Percentiles rank a stretch among this genome's conserved stretches.
phyloP scores from a whole-genome alignment of 2,329 filamentous ascomycete species.

The Alternaria metachromatica region DNA sequence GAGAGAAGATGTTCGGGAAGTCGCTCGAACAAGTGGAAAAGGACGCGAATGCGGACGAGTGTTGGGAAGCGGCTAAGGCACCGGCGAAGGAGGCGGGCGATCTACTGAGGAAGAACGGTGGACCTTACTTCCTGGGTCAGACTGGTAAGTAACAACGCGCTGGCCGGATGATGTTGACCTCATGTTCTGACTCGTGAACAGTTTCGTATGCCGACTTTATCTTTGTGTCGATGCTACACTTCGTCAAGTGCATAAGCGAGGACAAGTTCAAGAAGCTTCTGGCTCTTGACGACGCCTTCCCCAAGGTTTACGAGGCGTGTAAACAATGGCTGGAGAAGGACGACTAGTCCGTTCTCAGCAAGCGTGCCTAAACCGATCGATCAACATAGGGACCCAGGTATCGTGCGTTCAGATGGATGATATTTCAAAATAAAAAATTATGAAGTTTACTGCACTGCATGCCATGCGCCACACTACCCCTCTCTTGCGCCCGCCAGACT shows the following conservation, averaged over 20 bases:
- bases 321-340: constrained; percentile 51
- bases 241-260: constrained; percentile 47
- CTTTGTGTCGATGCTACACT: constrained; percentile 59
- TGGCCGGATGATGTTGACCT: not conserved
- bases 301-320: constrained; percentile 49
- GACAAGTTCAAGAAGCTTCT: constrained; percentile 50
- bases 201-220: constrained; percentile 58
- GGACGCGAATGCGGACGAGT: constrained; percentile 58
- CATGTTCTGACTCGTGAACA: constrained; percentile 9
- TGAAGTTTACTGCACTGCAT: not conserved
- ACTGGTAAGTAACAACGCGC: constrained; percentile 49
- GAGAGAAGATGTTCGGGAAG: constrained; percentile 60
- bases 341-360: constrained; percentile 23
- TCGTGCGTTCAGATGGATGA: not conserved
- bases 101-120: constrained; percentile 62
- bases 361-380: not conserved
- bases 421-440: not conserved
- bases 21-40: constrained; percentile 58
- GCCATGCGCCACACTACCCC: not conserved
- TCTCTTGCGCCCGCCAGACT: not conserved
- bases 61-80: constrained; percentile 57
- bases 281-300: constrained; percentile 48
- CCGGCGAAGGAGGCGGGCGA: constrained; percentile 46
- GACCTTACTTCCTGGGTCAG: constrained; percentile 67
- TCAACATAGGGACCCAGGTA: not conserved